phyloP scores from a whole-genome alignment of 371 early-diverging fungal genomes.

The Mucor circinelloides region DNA sequence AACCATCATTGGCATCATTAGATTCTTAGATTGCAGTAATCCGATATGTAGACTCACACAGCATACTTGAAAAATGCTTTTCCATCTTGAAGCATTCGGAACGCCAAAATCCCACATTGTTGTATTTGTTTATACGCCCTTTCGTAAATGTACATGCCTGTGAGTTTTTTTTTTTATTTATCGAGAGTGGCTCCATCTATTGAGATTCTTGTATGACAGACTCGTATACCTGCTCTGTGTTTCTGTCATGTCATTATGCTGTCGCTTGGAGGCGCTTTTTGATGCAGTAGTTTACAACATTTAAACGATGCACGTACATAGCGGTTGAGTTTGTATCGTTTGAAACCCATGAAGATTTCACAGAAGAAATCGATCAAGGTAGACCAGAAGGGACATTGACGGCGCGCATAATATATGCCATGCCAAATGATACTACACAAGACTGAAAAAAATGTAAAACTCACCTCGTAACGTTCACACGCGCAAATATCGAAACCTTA shows the following conservation, averaged over 20 bases:
- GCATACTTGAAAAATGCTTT: background rate
- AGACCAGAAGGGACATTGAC: background rate
- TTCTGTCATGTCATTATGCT: background rate
- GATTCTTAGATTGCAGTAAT: background rate
- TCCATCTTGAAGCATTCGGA: background rate
- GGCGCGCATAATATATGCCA: background rate
- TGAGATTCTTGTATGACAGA: background rate
- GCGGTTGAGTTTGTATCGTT: background rate
- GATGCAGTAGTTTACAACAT: background rate
- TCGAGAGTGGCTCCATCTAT: background rate
- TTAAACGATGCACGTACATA: background rate
- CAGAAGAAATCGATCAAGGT: background rate
- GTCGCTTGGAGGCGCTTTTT: background rate
- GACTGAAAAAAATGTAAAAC: background rate
- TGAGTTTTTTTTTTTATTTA: background rate
- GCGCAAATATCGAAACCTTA: background rate
- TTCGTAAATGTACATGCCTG: background rate
- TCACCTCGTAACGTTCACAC: background rate
- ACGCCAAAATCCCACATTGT: background rate
- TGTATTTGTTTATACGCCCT: background rate
- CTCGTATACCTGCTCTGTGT: background rate
- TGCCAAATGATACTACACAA: background rate
- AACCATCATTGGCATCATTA: background rate
- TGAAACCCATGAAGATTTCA: slow-evolving; percentile 1
- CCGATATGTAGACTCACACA: background rate